A percentile compares a stretch with the other conserved stretches of the same genome.
These are phyloP conservation scores for Kalanchoe fedtschenkoi DNA, from an alignment of 164 flowering plant species.

Conservation along the genomic window DNA sequence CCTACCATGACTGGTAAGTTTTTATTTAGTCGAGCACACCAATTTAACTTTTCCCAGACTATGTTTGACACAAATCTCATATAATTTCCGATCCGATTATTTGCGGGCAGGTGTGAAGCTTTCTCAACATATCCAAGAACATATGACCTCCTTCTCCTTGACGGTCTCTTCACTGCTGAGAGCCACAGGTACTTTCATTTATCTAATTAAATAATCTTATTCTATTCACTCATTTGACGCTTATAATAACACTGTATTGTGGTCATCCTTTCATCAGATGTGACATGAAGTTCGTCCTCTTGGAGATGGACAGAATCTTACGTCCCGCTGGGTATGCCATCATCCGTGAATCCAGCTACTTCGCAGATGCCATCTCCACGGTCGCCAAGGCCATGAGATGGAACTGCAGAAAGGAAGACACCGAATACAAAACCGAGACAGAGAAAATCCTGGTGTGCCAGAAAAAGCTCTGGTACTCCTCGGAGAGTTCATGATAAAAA, in stretches of 20 bases:
- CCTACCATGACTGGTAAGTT: constrained; percentile 46
- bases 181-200: constrained; percentile 20
- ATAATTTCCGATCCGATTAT: neutral
- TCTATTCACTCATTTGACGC: too few species aligned
- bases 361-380: constrained; percentile 43
- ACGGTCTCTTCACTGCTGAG: constrained; percentile 39
- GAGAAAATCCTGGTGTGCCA: constrained; percentile 77
- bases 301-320: constrained; percentile 59
- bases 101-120: constrained; percentile 49
- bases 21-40: neutral
- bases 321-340: constrained; percentile 54
- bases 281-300: constrained; percentile 41
- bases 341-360: constrained; percentile 55
- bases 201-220: neutral
- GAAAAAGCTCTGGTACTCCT: constrained; percentile 81
- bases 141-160: constrained; percentile 49
- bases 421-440: constrained; percentile 48
- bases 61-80: neutral
- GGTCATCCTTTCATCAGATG: constrained; percentile 22
- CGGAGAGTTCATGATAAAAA: constrained; percentile 13
- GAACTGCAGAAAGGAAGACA: constrained; percentile 68
- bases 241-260: neutral
- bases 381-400: constrained; percentile 73
- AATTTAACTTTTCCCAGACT: neutral
- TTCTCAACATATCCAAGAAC: constrained; percentile 72